These are phyloP conservation scores for Diospyros lotus DNA, from an alignment of 148 eudicot species.

Conservation along the genomic window DNA sequence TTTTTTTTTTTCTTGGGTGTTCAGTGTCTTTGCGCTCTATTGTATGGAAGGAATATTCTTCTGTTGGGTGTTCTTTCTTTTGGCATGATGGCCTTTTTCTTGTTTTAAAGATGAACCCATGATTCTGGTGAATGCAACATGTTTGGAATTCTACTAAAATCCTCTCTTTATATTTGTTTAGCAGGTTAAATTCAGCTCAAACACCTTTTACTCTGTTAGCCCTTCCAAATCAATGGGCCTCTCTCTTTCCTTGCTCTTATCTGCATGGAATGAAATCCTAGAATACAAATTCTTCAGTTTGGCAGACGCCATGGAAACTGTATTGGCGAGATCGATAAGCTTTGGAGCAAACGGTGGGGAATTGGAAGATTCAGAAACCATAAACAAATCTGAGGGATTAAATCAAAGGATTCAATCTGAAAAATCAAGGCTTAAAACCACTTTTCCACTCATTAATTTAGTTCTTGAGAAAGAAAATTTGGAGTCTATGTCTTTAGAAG, in stretches of 20 bases:
- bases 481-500: not conserved
- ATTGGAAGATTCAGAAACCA: conserved; percentile 8
- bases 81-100: not conserved
- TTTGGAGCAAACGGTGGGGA: conserved; percentile 2
- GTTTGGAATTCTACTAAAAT: conserved; percentile 2
- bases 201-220: not conserved
- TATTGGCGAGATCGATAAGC: conserved; percentile 10
- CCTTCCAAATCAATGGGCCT: conserved; percentile 13
- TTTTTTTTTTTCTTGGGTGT: not conserved
- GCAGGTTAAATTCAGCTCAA: conserved; percentile 5
- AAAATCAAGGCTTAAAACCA: conserved; percentile 7
- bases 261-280: conserved; percentile 15
- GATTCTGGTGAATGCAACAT: too few relatives aligned
- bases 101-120: too few relatives aligned
- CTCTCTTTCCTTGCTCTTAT: conserved; percentile 18
- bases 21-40: not conserved
- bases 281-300: conserved; percentile 15
- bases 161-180: not conserved
- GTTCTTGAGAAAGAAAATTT: conserved; percentile 7
- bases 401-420: not conserved
- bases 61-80: not conserved
- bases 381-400: not conserved
- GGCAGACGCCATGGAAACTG: not conserved
- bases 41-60: not conserved
- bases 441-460: conserved; percentile 3